Base-by-base conservation (phyloP, 129 eudicot genomes). In the Lactuca sativa region DNA sequence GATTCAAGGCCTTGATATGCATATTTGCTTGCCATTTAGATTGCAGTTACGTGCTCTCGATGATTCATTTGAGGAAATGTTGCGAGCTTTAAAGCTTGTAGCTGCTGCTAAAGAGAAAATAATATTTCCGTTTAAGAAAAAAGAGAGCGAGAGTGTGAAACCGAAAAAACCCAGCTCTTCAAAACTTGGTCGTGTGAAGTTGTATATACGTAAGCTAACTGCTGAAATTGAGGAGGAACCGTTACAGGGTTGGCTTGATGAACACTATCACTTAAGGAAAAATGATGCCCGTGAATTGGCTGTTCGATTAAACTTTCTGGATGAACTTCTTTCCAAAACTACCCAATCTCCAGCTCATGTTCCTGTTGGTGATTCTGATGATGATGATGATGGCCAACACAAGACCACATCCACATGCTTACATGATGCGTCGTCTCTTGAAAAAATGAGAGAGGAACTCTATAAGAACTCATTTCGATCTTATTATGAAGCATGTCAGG, bases 181-280 rank as follows among this genome's bases (percentile, higher is more conserved):
- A 47, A 88, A 83, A 78, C 62, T 80, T 56, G 97, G 97, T 70
- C 79, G 89, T 76, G 83, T 92, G 43, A 92, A 80, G 76, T 81
- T 88, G 68, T 82, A 81, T 79, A 82, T 88, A 56, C 85, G 87
- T 38, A 92, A 92, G 71, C 71, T 92, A 51, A 88, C 87, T 13
- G 89, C 80, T 80, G 96, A 92, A 73, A 86, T 92, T 44, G 97
- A 92, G 81, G 97, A 92, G 78, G 96, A 92, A 74, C 96, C 97
- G 7, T 30, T 92, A 52, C 97, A 92, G 72, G 97, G 97, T 52
- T 92, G 97, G 97, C 96, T 92, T 78, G 97, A 92, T 79, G 97
- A 92, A 74, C 97, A 86, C 73, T 88, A 78, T 72, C 84, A 77
- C 59, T 86, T 92, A 36, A 74, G 90, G 74, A 92, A 82, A 80